Percentiles rank a stretch among this genome's conserved stretches.
These are phyloP conservation scores for Calophaca sinica DNA, from an alignment of 306 rosid genomes.

Conservation along the genomic window DNA sequence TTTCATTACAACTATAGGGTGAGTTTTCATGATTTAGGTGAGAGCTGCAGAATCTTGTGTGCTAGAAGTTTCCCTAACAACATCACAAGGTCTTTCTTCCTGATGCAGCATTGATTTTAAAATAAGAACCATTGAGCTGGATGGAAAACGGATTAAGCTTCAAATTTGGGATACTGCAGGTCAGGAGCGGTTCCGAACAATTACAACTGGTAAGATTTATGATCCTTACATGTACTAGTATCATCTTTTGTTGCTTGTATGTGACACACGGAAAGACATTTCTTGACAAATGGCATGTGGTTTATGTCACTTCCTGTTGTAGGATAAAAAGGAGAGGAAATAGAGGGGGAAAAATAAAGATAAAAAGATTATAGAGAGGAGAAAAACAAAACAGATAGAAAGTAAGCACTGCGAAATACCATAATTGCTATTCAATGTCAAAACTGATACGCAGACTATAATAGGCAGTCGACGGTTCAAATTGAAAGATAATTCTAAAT, in stretches of 20 bases:
- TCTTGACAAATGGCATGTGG: neutral
- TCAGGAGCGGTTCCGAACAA: constrained; percentile 95
- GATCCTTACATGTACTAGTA: constrained; percentile 2
- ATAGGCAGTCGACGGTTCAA: neutral
- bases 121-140: constrained; percentile 91
- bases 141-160: constrained; percentile 90
- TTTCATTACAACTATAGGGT: constrained; percentile 97
- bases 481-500: constrained; percentile 25
- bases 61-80: constrained; percentile 36
- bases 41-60: constrained; percentile 6
- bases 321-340: neutral
- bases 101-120: constrained; percentile 91
- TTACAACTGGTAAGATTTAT: constrained; percentile 78
- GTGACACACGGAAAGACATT: constrained; percentile 7
- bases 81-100: constrained; percentile 41
- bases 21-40: constrained; percentile 45
- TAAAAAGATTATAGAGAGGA: neutral
- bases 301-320: constrained; percentile 29
- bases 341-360: neutral
- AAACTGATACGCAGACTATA: constrained; percentile 1
- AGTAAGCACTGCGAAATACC: constrained; percentile 18
- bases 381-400: neutral
- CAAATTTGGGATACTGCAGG: constrained; percentile 99
- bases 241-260: constrained; percentile 30
- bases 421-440: constrained; percentile 7